Conservation (phyloP, 345 rosid genomes). For the Camelina neglecta region DNA sequence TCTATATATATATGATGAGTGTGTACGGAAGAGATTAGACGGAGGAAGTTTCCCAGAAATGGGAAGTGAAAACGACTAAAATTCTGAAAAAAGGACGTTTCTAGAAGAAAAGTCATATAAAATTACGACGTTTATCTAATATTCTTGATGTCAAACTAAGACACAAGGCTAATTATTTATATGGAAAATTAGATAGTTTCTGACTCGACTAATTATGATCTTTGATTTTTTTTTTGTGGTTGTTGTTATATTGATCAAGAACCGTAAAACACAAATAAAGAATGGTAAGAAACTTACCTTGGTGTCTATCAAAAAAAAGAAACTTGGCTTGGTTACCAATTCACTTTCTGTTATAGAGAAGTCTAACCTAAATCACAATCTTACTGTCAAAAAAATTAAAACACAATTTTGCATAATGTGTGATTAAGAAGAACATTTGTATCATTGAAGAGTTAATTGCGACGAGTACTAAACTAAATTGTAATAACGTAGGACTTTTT, state of each 20-base stretch:
- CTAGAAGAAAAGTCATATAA: conserved; percentile 30
- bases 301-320: too few species aligned
- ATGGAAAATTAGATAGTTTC: background rate
- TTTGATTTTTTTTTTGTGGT: background rate
- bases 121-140: conserved; percentile 13
- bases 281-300: too few species aligned
- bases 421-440: background rate
- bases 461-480: background rate
- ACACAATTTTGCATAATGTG: background rate
- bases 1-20: background rate
- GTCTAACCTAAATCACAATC: too few species aligned
- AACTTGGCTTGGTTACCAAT: too few species aligned
- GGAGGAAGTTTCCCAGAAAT: conserved; percentile 38
- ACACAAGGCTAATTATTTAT: background rate
- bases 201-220: background rate
- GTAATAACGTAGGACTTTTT: too few species aligned
- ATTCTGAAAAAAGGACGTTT: conserved; percentile 12
- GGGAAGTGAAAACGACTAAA: conserved; percentile 4
- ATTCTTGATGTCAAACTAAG: background rate
- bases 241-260: too few species aligned
- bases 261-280: too few species aligned
- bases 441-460: background rate
- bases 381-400: too few species aligned
- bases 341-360: too few species aligned
- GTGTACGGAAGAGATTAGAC: conserved; percentile 15